Evolutionary conservation across 805 yeast species (phyloP).

Genomic region (Naumovozyma baii): DNA sequence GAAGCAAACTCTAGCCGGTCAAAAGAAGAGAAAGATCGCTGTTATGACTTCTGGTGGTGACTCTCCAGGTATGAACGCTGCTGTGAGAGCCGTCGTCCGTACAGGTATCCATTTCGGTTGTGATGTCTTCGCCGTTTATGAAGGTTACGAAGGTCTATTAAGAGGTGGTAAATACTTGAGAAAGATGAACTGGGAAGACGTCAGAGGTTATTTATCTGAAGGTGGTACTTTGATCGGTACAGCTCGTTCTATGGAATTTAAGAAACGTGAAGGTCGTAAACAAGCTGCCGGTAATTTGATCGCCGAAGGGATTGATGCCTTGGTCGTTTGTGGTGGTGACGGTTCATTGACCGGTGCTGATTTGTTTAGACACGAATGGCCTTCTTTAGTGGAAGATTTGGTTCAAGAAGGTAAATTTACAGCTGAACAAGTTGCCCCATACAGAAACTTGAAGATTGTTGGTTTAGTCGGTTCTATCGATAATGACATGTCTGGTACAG

Average conservation of each 20-base stretch:
- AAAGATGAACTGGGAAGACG: constrained; percentile 87
- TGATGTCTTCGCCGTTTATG: constrained; percentile 83
- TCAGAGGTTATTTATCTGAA: constrained; percentile 80
- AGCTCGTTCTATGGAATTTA: constrained; percentile 81
- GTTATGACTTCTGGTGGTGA: constrained; percentile 99
- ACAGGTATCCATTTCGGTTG: constrained; percentile 82
- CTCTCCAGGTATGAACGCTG: constrained; percentile 97
- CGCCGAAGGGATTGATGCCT: constrained; percentile 81
- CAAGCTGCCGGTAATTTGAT: constrained; percentile 78
- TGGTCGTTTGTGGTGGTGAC: constrained; percentile 97
- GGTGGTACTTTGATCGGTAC: constrained; percentile 98
- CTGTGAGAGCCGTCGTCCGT: constrained; percentile 90
- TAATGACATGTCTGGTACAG: constrained; percentile 96
- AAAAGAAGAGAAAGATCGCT: constrained; percentile 45
- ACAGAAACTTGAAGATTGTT: constrained; percentile 70
- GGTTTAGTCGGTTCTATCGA: constrained; percentile 97
- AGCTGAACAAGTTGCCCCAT: constrained; percentile 46
- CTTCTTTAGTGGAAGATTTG: constrained; percentile 69
- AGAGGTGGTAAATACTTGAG: constrained; percentile 71
- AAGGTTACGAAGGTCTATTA: constrained; percentile 92
- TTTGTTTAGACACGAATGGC: constrained; percentile 90
- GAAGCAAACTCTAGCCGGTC: constrained; percentile 12
- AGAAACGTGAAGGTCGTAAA: constrained; percentile 77
- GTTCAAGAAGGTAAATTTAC: constrained; percentile 47
- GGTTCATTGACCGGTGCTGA: constrained; percentile 98